Evolutionary conservation across 176 grass and related monocot species (phyloP).

Genomic region (Oryza nivara): DNA sequence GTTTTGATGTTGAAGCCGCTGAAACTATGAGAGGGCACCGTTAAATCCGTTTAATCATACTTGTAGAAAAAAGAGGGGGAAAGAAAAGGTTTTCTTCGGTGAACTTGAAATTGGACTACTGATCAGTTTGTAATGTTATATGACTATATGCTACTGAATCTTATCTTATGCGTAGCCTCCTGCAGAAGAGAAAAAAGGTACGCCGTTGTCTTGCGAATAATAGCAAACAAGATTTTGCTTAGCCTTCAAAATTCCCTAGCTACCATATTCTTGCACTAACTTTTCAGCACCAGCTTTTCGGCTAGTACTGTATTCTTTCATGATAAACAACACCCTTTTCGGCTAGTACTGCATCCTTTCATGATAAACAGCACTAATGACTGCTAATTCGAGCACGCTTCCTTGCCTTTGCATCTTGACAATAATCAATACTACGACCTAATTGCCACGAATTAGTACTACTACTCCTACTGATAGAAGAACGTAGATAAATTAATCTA

Average conservation of each 20-base stretch:
- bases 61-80: neutral
- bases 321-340: conserved; percentile 40
- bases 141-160: neutral
- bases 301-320: neutral
- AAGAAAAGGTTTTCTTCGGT: neutral
- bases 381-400: conserved; percentile 36
- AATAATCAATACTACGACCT: conserved; percentile 14
- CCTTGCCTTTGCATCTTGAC: conserved; percentile 36
- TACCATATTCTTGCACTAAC: neutral
- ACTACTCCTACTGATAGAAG: neutral
- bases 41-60: conserved; percentile 31
- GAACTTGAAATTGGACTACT: neutral
- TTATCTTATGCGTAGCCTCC: neutral
- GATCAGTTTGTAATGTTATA: neutral
- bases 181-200: neutral
- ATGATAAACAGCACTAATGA: conserved; percentile 34
- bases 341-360: neutral
- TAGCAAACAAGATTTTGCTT: neutral
- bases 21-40: conserved; percentile 21
- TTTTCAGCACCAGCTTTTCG: conserved; percentile 26
- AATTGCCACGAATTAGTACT: neutral
- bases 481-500: conserved; percentile 9
- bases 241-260: conserved; percentile 16
- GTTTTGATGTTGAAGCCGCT: conserved; percentile 42
- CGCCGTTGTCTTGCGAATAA: neutral